These are phyloP conservation scores for Arthrobotrys musiformis DNA, from an alignment of 2,329 filamentous ascomycete genomes.

Conservation along the genomic window DNA sequence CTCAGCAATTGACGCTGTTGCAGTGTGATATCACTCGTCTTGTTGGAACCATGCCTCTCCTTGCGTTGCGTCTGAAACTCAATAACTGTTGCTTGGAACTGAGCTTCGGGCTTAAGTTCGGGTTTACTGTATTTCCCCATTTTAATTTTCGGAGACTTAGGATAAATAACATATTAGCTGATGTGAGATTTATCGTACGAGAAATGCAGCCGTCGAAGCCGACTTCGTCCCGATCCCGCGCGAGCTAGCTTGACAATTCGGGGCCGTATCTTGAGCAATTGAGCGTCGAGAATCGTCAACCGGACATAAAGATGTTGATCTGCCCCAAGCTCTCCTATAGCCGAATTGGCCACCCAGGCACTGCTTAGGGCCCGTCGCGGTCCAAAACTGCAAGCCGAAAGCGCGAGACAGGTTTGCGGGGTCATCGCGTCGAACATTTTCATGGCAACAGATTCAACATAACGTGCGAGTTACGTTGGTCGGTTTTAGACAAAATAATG, in stretches of 20 bases:
- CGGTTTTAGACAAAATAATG: constrained; percentile 15
- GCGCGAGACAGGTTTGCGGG: not conserved
- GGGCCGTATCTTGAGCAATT: no score
- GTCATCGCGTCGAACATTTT: not conserved
- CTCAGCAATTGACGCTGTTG: no score
- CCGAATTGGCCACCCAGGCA: not conserved
- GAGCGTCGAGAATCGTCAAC: no score
- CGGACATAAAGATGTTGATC: not conserved
- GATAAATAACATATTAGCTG: not conserved
- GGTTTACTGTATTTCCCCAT: constrained; percentile 35
- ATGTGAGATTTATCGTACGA: not conserved
- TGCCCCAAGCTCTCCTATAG: not conserved
- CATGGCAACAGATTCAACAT: not conserved
- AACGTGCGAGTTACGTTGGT: not conserved
- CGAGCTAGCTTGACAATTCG: not conserved
- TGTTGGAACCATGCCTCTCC: not conserved
- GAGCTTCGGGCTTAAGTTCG: constrained; percentile 14
- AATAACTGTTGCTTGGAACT: not conserved
- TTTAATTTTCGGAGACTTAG: not conserved
- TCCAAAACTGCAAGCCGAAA: constrained; percentile 4
- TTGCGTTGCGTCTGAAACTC: not conserved
- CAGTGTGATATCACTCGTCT: not conserved
- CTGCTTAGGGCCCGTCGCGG: not conserved
- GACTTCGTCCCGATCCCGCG: not conserved
- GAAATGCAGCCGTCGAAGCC: not conserved